phyloP scores from a whole-genome alignment of 352 stramenopile species.

The Halophytophthora polymorphica region DNA sequence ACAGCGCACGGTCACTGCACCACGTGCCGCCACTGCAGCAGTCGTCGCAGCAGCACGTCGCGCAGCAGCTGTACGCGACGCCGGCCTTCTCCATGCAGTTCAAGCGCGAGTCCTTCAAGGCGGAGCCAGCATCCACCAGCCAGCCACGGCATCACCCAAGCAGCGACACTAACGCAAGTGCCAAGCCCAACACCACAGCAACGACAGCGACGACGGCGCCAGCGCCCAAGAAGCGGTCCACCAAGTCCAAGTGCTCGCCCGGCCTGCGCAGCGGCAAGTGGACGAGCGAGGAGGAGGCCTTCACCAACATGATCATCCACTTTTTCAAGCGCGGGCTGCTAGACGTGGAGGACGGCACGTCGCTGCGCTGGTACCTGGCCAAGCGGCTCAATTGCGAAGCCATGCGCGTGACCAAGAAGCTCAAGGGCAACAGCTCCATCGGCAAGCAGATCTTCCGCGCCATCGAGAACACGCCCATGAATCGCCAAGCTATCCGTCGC shows the following conservation, averaged over 20 bases:
- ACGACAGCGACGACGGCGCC: conserved; percentile 8
- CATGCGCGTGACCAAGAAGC: conserved; percentile 88
- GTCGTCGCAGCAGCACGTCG: conserved; percentile 7
- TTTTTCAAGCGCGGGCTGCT: conserved; percentile 82
- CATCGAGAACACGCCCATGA: conserved; percentile 62
- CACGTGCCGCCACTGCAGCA: conserved; percentile 11
- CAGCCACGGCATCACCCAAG: conserved; percentile 13
- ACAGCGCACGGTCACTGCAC: conserved; percentile 2
- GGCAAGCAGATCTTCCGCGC: conserved; percentile 87
- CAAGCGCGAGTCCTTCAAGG: conserved; percentile 15
- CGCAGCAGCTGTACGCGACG: conserved; percentile 14
- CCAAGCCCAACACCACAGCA: conserved; percentile 1
- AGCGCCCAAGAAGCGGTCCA: conserved; percentile 68
- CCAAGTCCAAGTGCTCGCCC: conserved; percentile 83
- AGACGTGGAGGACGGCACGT: conserved; percentile 80
- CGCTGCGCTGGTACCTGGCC: conserved; percentile 80
- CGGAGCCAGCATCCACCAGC: not conserved
- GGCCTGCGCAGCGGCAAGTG: conserved; percentile 84
- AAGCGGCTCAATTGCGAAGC: conserved; percentile 85
- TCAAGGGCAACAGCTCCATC: conserved; percentile 87
- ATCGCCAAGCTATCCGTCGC: conserved; percentile 45
- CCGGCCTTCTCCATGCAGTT: conserved; percentile 3
- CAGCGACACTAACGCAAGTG: conserved; percentile 18
- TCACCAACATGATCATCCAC: conserved; percentile 84
- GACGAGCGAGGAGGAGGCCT: conserved; percentile 79